Evolutionary conservation across 1,284 basidiomycete species (phyloP), one percentile per base, ranked within the genome.

Genomic region (Tylopilus orsonianus): DNA sequence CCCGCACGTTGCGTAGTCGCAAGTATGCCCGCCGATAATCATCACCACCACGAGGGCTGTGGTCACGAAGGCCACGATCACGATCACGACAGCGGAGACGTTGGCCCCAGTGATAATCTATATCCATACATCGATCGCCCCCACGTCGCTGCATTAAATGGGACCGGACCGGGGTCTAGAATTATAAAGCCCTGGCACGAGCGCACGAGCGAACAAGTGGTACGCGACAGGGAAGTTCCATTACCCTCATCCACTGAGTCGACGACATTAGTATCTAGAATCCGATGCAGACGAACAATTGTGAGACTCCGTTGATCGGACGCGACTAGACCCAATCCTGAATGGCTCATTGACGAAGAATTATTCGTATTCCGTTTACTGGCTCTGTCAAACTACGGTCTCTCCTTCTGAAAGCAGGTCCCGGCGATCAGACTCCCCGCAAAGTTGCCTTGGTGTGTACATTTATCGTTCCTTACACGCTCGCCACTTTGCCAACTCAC

Each of bases 201-300:
- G 55, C 77, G 89, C 33, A 59, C 74, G 44, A 78, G 83, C 46
- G 87, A 90, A 64, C 66, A 68, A 34, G 70, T 75, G 68, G 89
- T 89, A 64, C 49, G 71, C 57, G 22, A 36, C 32, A 29, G 16
- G 22, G 26, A 44, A 32, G 10, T 23, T 38, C 27, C 8, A 6
- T 39, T 5, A 18, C 37, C 19, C 40, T 41, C 44, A 37, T 41
- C 18, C 26, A 41, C 33, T 53, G 37, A 58, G 29, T 12, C 26
- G 41, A 46, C 35, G 44, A 10, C 27, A 3, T 18, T 13, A 92
- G 89, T 87, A 71, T 55, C 56, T 92, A 34, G 83, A 89, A 63
- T 91, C 89, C 12, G 90, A 92, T 56, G 85, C 84, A 30, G 89
- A 92, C 65, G 88, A 90, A 62, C 87, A 91, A 67, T 68, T 92